Evolutionary conservation across 257 asterid species (phyloP).

Genomic region (Solanum lignicaule): DNA sequence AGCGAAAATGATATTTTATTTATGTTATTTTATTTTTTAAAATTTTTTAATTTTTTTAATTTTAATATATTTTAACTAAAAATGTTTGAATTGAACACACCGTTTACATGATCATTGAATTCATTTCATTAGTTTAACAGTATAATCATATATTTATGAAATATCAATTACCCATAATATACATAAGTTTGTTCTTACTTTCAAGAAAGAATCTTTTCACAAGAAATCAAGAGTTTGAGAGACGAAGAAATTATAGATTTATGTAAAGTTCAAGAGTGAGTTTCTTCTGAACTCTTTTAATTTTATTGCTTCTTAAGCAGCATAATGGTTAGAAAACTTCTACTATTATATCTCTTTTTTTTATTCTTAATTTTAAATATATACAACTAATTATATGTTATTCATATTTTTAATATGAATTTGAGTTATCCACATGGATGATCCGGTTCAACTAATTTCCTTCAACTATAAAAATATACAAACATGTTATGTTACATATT

Average conservation of each 20-base stretch:
- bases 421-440: not conserved
- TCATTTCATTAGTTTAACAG: not conserved
- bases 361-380: not conserved
- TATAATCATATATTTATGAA: not conserved
- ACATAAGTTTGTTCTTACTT: not conserved
- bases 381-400: not conserved
- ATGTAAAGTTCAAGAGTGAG: too few species aligned
- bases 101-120: not conserved
- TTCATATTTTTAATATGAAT: too few species aligned
- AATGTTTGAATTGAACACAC: not conserved
- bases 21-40: fast-evolving
- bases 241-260: not conserved
- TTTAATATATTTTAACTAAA: too few species aligned
- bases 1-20: too few species aligned
- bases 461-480: not conserved
- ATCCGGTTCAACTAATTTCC: not conserved
- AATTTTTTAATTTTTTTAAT: too few species aligned
- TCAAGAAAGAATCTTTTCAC: not conserved
- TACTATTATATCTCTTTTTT: not conserved
- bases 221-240: not conserved
- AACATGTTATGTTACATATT: not conserved
- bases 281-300: too few species aligned
- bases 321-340: too few species aligned
- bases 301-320: too few species aligned
- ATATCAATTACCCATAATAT: too few species aligned